Conservation (phyloP, 106 monocot genomes). For the Dactylorhiza incarnata region DNA sequence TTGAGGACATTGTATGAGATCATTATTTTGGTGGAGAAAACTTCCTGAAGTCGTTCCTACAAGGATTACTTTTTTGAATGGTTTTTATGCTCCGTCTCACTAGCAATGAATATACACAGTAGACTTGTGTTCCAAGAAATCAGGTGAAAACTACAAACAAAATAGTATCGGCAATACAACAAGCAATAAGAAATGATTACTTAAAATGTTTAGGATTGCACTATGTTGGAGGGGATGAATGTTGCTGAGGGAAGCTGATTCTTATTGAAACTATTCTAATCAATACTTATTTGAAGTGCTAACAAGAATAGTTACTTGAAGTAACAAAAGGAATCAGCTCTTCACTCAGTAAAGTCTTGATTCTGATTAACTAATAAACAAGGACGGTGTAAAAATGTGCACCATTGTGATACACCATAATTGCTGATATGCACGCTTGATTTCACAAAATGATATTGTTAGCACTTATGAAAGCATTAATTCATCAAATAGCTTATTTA, state of each 20-base stretch:
- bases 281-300: too few relatives aligned
- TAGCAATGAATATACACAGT: background rate
- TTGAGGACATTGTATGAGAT: background rate
- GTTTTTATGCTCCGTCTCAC: too few relatives aligned
- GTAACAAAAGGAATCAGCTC: background rate
- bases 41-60: background rate
- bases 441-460: background rate
- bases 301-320: too few relatives aligned
- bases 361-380: slow-evolving; percentile 1
- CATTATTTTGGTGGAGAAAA: background rate
- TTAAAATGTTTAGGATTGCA: background rate
- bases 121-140: background rate
- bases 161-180: background rate
- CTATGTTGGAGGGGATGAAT: background rate
- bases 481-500: background rate
- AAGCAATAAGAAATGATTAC: background rate
- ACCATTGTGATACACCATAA: background rate
- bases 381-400: background rate
- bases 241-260: background rate
- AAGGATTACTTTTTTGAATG: background rate
- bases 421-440: background rate
- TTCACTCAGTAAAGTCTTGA: background rate
- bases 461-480: background rate
- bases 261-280: background rate
- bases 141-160: background rate